A percentile compares a stretch with the other conserved stretches of the same genome.
These are phyloP conservation scores for Sporormia fimetaria DNA, from an alignment of 495 filamentous ascomycete species.

Conservation along the genomic window DNA sequence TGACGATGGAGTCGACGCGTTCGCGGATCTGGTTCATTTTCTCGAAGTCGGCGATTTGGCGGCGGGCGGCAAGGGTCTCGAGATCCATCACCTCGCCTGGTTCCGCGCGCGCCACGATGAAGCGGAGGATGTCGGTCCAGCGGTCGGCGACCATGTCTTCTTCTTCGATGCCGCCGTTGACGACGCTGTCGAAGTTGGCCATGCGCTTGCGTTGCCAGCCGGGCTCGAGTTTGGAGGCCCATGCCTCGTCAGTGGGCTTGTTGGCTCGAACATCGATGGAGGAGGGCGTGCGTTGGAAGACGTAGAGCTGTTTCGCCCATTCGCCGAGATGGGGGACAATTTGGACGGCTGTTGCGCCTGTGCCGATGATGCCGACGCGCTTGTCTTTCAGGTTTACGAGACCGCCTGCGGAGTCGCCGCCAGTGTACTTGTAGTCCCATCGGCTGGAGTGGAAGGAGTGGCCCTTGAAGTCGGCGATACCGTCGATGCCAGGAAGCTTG, in stretches of 20 bases:
- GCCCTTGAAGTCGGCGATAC: constrained; percentile 17
- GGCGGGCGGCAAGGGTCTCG: background rate
- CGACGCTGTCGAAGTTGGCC: constrained; percentile 14
- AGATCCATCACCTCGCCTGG: background rate
- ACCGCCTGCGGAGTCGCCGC: constrained; percentile 12
- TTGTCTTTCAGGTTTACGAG: constrained; percentile 19
- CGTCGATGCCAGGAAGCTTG: constrained; percentile 15
- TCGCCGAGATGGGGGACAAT: constrained; percentile 15
- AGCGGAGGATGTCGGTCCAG: constrained; percentile 16
- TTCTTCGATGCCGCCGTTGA: constrained; percentile 6
- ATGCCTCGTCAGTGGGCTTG: constrained; percentile 9
- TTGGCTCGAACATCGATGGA: constrained; percentile 14
- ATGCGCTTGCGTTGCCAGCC: constrained; percentile 20
- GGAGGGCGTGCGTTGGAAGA: constrained; percentile 22
- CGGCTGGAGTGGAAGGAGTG: constrained; percentile 18
- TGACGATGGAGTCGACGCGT: constrained; percentile 8
- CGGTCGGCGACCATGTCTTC: constrained; percentile 20
- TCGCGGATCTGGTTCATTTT: constrained; percentile 9
- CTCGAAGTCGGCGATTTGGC: constrained; percentile 6
- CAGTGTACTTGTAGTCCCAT: constrained; percentile 22
- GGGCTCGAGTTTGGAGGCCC: constrained; percentile 3
- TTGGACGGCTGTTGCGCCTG: constrained; percentile 19
- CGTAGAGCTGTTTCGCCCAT: constrained; percentile 17
- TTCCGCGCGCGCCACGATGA: background rate
- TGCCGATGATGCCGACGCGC: constrained; percentile 20